Base-by-base conservation (phyloP, 2,329 filamentous ascomycete species). In the Aureobasidium sp. region DNA sequence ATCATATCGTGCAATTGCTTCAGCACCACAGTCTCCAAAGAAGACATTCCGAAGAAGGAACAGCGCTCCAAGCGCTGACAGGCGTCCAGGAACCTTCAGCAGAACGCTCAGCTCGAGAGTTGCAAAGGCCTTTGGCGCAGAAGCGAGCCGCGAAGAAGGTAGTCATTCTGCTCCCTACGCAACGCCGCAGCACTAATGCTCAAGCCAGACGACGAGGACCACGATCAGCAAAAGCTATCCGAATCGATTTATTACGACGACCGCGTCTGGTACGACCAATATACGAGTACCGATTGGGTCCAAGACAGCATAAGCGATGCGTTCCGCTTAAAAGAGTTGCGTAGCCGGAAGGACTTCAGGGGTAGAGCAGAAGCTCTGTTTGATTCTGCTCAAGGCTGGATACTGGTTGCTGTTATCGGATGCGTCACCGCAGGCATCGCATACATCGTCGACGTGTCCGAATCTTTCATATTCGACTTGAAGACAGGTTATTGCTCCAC, bases 221-320 rank as follows among this genome's bases (percentile, higher is more conserved):
- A 48, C 15, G 60, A 81, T 64, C 77, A 87, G 75, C 74, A 80
- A 64, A 85, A 88, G 65, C 87, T 86, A 53, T 89, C 87, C 69
- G 77, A 80, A 37, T 87, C 85, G 5, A 76, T 88, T 11, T 87
- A 85, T 68, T 79, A 87, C 56, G 90, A 97, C 70, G 91, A 97
- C 68, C 87, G 94, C 64, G 89, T 95, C 11, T 97, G 94, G 94
- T 97, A 97, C 76, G 94, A 99, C 78, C 94, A 99, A 75, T 96
- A 96, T 71, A 96, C 91, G 6, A 96, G 90, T 7, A 97, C 91
- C 61, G 93, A 99, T 74, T 99, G 94, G 94, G 92, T 99, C 0
- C 93, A 96, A 72, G 94, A 99, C 75, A 92, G 89, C 73, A 97
- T 99, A 68, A 90, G 91, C 70, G 94, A 97, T 75, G 91, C 92